Evolutionary conservation across 805 yeast species (phyloP).

Genomic region (Yamadazyma tumulicola): DNA sequence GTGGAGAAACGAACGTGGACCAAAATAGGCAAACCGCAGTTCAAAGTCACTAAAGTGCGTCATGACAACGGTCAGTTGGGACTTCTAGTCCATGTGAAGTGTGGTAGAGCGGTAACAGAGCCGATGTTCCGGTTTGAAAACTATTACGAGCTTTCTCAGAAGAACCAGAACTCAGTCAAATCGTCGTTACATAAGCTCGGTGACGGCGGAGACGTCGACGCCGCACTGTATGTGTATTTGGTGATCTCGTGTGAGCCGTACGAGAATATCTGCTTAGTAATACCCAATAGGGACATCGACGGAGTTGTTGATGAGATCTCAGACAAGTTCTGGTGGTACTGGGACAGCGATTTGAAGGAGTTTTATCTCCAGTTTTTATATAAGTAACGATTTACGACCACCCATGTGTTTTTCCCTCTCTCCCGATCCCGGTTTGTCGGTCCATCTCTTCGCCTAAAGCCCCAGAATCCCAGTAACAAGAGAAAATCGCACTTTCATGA

Average conservation of each 20-base stretch:
- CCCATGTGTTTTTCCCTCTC: too few relatives aligned
- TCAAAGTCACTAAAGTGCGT: conserved; percentile 63
- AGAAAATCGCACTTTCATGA: too few relatives aligned
- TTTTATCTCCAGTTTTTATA: conserved; percentile 66
- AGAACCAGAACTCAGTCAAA: conserved; percentile 37
- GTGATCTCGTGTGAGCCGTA: conserved; percentile 89
- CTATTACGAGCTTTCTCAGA: conserved; percentile 55
- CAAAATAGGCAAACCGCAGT: conserved; percentile 73
- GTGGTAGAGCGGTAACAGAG: conserved; percentile 44
- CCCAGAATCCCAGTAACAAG: too few relatives aligned
- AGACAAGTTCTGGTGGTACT: conserved; percentile 57
- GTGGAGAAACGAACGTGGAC: conserved; percentile 45
- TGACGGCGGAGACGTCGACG: conserved; percentile 5
- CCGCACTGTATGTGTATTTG: conserved; percentile 50
- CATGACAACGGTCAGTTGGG: conserved; percentile 59
- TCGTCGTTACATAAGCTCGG: conserved; percentile 16
- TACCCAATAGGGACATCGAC: conserved; percentile 59
- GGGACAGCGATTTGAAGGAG: conserved; percentile 67
- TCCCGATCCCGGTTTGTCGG: too few relatives aligned
- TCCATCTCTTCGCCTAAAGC: too few relatives aligned
- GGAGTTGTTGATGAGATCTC: conserved; percentile 27
- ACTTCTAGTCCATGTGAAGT: conserved; percentile 56
- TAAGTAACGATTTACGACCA: too few relatives aligned
- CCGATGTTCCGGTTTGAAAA: conserved; percentile 79
- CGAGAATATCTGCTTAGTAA: conserved; percentile 71